A percentile compares a stretch with the other conserved stretches of the same genome.
These are phyloP conservation scores for Penicillium sp. DNA, from an alignment of 2,329 filamentous ascomycete species.

Conservation along the genomic window DNA sequence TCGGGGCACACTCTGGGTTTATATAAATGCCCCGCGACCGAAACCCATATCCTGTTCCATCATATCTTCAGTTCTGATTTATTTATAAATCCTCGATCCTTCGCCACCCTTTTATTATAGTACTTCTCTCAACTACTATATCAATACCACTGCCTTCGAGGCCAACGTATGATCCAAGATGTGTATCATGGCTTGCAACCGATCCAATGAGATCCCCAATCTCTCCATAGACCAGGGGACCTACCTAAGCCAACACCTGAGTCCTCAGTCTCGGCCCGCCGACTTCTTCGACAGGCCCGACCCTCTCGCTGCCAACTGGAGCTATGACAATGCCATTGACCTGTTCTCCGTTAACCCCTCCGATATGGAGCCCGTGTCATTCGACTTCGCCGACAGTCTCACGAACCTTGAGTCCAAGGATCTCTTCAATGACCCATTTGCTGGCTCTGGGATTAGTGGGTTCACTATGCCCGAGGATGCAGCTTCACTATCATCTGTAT, in stretches of 20 bases:
- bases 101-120: neutral
- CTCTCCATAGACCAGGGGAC: conserved; percentile 17
- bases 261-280: conserved; percentile 15
- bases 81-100: conserved; percentile 1
- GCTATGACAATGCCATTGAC: conserved; percentile 35
- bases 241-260: conserved; percentile 22
- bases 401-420: conserved; percentile 30
- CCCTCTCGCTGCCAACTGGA: conserved; percentile 36
- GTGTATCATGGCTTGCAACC: conserved; percentile 19
- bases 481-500: conserved; percentile 28
- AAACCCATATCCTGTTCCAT: conserved; percentile 11
- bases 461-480: conserved; percentile 34
- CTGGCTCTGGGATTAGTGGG: conserved; percentile 29
- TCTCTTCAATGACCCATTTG: conserved; percentile 31
- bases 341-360: conserved; percentile 33
- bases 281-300: conserved; percentile 26
- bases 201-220: conserved; percentile 16
- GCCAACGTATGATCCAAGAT: conserved; percentile 10
- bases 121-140: neutral
- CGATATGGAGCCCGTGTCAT: conserved; percentile 29
- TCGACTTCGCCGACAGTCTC: conserved; percentile 32
- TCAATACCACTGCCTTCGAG: neutral
- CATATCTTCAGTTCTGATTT: conserved; percentile 6
- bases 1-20: conserved; percentile 4
- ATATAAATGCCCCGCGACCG: conserved; percentile 14